Base-by-base conservation (phyloP, 345 rosid genomes). In the Reutealis trisperma region DNA sequence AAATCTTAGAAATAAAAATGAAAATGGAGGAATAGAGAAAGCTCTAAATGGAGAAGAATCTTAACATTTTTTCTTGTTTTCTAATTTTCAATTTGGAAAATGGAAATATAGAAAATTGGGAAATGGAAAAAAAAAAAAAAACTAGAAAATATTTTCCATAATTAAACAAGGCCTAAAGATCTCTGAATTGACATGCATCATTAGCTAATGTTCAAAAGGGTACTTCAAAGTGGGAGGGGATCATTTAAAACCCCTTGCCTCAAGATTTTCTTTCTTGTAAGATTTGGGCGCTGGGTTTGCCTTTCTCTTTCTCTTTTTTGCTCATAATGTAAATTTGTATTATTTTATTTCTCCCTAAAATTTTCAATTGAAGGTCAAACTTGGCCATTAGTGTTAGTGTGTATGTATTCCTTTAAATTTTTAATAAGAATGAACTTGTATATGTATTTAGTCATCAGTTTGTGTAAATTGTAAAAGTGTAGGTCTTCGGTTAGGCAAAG, bases 401-500 rank as follows among this genome's bases (percentile, higher is more conserved):
- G 12, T 25, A 69, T 69, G 1, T 15, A 58, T 70, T 32, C 4
- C 42, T 16, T 49, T 6, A 25, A 6, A 30, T 18, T 71, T 61
- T 70, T 49, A 18, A 70, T 8, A 41, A 24, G 42, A 45, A 47
- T 75, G 63, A 52, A 44, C 37, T 59, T 27, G 34, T 57, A 21
- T 72, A 41, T 49, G 5, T 72, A 58, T 15, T 77, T 25, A 3
- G 30, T 61, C 61, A 34, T 47, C 52, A 27, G 21, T 70, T 79
- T 37, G 14, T 44, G 10, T 22, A 59, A 71, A 59, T 63, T 58
- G 42, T 70, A 70, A 54, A 47, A 67, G 32, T 81, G 63, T 72
- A 93, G 98, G 86, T 93, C 94, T 75, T 83, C 89, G 21, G 87
- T 91, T 69, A 91, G 97, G 69, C 97, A 88, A 85, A 93, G 98